Evolutionary conservation across 208 protist genomes (phyloP), one percentile per base, ranked within the genome.

Genomic region (Wallacemonas rigidus): DNA sequence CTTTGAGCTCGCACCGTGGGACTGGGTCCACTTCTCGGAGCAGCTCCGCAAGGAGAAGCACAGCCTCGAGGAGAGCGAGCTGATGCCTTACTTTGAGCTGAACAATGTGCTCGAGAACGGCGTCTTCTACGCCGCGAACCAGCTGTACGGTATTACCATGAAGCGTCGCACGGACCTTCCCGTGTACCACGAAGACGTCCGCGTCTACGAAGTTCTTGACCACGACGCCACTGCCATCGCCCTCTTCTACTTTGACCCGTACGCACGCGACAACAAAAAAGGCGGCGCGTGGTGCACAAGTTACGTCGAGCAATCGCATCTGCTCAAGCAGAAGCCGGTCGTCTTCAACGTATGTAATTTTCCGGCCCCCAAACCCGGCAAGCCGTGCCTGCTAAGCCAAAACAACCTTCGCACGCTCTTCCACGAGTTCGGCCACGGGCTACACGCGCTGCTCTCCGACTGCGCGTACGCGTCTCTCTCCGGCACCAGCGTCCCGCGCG

Each of bases 361-460:
- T 41, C 69, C 61, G 44, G 85, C 83, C 64, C 86, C 89, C 1
- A 53, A 55, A 4, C 41, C 60, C 9, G 86, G 74, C 62, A 78
- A 79, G 71, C 87, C 87, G 5, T 79, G 79, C 39, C 76, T 95
- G 40, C 75, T 95, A 41, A 85, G 85, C 4, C 80, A 82, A 67
- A 36, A 74, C 51, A 72, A 92, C 71, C 76, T 94, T 40, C 75
- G 77, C 55, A 93, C 88, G 6, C 48, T 89, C 5, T 89, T 89
- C 57, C 88, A 90, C 74, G 83, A 90, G 72, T 86, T 87, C 53
- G 85, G 85, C 55, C 87, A 88, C 62, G 79, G 81, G 35, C 76
- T 94, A 56, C 89, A 95, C 78, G 87, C 88, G 53, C 90, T 95
- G 69, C 76, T 95, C 9, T 85, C 81, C 17, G 68, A 75, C 55